Conservation (phyloP, 768 basidiomycete species). For the Macrolepiota fuliginosa region DNA sequence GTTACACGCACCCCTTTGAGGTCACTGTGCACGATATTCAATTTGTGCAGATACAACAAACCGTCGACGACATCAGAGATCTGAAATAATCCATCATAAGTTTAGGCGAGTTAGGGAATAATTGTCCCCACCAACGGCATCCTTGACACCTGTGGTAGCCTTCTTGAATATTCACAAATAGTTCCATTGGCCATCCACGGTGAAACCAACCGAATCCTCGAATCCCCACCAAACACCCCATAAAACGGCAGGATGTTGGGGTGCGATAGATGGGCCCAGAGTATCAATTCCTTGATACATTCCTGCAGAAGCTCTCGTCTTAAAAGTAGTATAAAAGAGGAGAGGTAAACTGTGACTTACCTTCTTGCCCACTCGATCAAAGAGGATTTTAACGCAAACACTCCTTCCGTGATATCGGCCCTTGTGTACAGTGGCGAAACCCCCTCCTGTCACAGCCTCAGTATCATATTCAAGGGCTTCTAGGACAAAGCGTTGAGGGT, state of each 20-base stretch:
- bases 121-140: not conserved
- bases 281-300: not conserved
- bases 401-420: not conserved
- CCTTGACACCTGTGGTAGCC: not conserved
- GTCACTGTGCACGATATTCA: not conserved
- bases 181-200: not conserved
- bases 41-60: not conserved
- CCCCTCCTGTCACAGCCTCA: not conserved
- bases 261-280: not conserved
- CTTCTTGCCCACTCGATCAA: not conserved
- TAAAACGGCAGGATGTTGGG: constrained; percentile 37
- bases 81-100: not conserved
- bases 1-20: not conserved
- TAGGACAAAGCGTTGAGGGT: not conserved
- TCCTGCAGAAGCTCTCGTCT: not conserved
- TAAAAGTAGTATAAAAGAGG: not conserved
- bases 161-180: not conserved
- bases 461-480: not conserved
- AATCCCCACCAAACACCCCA: constrained; percentile 22
- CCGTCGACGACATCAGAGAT: not conserved
- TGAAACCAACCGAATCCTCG: not conserved
- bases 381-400: not conserved
- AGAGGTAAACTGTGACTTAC: not conserved
- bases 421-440: not conserved
- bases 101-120: not conserved